These are phyloP conservation scores for Silene coronaria DNA, from an alignment of 179 eudicot species.

Conservation along the genomic window DNA sequence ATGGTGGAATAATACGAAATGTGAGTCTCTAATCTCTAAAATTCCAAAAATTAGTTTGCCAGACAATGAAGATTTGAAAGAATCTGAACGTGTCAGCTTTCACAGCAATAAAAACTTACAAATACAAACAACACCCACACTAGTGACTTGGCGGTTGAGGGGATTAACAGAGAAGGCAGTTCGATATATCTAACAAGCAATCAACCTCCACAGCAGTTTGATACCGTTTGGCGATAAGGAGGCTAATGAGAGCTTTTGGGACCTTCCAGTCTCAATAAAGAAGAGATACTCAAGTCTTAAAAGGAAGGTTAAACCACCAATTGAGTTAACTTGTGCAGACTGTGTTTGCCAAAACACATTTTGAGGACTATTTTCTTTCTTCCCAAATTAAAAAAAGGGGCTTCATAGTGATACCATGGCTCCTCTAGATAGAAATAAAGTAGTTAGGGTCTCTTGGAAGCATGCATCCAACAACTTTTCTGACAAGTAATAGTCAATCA, in stretches of 20 bases:
- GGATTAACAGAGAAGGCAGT: not conserved
- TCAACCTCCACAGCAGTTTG: not conserved
- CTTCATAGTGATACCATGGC: not conserved
- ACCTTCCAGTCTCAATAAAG: not conserved
- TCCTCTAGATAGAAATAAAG: not conserved
- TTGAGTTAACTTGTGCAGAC: not conserved
- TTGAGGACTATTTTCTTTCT: not conserved
- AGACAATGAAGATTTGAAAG: not conserved
- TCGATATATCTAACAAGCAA: not conserved
- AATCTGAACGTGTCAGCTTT: not conserved
- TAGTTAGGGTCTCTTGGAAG: conserved; percentile 1
- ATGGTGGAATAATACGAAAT: not conserved
- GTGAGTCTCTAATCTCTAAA: not conserved
- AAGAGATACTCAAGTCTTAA: not conserved
- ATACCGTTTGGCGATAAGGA: not conserved
- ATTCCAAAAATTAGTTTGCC: not conserved
- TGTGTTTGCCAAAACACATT: not conserved
- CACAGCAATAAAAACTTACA: not conserved
- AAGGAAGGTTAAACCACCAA: not conserved
- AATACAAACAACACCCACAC: conserved; percentile 6
- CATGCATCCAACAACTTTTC: not conserved
- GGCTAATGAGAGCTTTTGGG: not conserved
- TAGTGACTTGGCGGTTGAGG: not conserved
- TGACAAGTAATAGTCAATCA: no score
- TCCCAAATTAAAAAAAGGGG: not conserved